phyloP scores from a whole-genome alignment of 257 asterid genomes.

The Przewalskia tangutica region DNA sequence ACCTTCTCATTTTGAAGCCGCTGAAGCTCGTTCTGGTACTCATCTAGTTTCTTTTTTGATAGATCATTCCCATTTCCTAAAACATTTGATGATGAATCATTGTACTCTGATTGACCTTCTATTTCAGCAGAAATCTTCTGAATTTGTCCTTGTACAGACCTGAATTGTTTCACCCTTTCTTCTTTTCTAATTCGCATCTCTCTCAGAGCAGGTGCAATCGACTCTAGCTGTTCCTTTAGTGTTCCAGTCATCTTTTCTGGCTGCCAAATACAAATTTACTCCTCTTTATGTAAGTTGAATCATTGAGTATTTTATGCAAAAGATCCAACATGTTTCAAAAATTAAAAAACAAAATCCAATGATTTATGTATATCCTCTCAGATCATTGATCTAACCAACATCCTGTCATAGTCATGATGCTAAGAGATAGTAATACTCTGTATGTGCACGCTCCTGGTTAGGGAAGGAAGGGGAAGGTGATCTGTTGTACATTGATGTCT shows the following conservation, averaged over 20 bases:
- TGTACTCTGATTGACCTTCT: slow-evolving; percentile 69
- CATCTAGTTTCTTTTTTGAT: slow-evolving; percentile 73
- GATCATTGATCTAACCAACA: neutral
- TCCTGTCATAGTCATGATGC: neutral
- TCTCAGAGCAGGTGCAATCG: slow-evolving; percentile 71
- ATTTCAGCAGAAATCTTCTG: slow-evolving; percentile 79
- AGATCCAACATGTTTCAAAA: neutral
- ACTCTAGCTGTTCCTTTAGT: slow-evolving; percentile 68
- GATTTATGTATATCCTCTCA: neutral
- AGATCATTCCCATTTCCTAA: slow-evolving; percentile 64
- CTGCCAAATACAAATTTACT: slow-evolving; percentile 30
- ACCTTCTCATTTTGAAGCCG: slow-evolving; percentile 87
- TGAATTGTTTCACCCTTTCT: slow-evolving; percentile 72
- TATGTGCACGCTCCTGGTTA: neutral
- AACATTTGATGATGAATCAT: slow-evolving; percentile 47
- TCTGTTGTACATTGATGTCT: neutral
- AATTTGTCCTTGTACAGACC: slow-evolving; percentile 68
- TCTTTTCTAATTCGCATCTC: slow-evolving; percentile 87
- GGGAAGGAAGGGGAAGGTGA: neutral
- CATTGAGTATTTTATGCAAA: slow-evolving; percentile 1
- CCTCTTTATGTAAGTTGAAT: slow-evolving; percentile 11
- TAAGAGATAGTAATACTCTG: neutral
- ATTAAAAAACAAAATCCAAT: neutral
- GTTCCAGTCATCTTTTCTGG: slow-evolving; percentile 94
- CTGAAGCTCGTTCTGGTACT: slow-evolving; percentile 81